These are phyloP conservation scores for Zangia roseola DNA, from an alignment of 768 basidiomycete species.

Conservation along the genomic window DNA sequence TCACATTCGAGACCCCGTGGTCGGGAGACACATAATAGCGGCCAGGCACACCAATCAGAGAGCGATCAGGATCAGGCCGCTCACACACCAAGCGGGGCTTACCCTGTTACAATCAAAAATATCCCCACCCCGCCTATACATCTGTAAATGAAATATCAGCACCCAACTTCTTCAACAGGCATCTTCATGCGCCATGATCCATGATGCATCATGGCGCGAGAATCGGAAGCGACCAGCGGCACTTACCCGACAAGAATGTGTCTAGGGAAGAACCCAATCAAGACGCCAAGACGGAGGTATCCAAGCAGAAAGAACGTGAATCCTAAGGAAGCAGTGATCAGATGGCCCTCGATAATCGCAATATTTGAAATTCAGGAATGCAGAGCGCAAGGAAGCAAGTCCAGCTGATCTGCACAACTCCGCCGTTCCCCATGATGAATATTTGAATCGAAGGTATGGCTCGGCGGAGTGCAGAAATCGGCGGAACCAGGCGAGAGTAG, in stretches of 20 bases:
- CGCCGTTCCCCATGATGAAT: no score
- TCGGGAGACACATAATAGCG: neutral
- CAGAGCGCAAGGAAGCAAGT: neutral
- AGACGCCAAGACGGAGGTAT: conserved; percentile 72
- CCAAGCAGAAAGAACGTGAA: conserved; percentile 87
- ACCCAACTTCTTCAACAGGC: neutral
- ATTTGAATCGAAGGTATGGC: neutral
- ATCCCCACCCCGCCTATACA: conserved; percentile 96
- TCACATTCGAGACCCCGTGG: neutral
- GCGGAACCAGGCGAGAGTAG: neutral
- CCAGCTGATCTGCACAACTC: neutral
- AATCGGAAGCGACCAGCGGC: conserved; percentile 4
- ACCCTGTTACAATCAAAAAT: conserved; percentile 91
- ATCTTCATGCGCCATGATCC: neutral
- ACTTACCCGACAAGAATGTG: conserved; percentile 93
- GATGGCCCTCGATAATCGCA: neutral
- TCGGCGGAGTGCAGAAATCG: no score
- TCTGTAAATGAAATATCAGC: conserved; percentile 29
- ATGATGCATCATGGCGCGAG: no score
- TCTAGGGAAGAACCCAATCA: conserved; percentile 95
- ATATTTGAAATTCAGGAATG: conserved; percentile 15
- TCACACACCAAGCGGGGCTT: conserved; percentile 17
- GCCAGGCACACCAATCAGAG: neutral
- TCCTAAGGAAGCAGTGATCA: conserved; percentile 13
- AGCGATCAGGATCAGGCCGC: neutral